Base-by-base conservation (phyloP, 2,329 filamentous ascomycete species). In the Thelonectria olida region DNA sequence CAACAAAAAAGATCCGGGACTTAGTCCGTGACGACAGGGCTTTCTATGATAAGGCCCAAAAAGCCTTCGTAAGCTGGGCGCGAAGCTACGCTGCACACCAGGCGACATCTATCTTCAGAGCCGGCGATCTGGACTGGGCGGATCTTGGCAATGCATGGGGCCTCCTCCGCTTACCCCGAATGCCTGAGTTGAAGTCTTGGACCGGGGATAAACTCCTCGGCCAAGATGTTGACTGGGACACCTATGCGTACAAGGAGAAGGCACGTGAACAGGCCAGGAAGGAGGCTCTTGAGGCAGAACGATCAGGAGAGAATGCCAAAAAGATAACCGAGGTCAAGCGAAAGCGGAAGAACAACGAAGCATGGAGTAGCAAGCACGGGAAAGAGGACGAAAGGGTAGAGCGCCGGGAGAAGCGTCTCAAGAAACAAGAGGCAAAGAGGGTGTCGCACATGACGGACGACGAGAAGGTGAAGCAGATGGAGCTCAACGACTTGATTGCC, bases 51-150 rank as follows among this genome's bases (percentile, higher is more conserved):
- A 96, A 97, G 72, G 93, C 91, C 1, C 93, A 97, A 73, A 89
- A 90, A 63, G 96, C 90, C 1, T 98, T 99, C 70, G 95, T 98
- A 20, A 95, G 91, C 73, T 98, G 93, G 92, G 88, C 97, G 1
- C 88, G 93, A 73, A 91, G 92, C 67, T 98, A 98, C 79, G 91
- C 88, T 73, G 96, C 96, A 72, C 96, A 98, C 72, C 89, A 94
- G 67, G 93, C 95, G 1, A 90, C 88, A 61, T 96, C 93, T 72
- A 98, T 99, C 67, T 99, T 99, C 81, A 88, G 91, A 10, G 82
- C 93, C 2, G 76, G 84, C 3, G 93, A 96, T 71, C 83, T 97
- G 15, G 90, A 97, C 75, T 99, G 96, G 96, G 80, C 85, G 5
- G 90, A 93, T 54, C 83, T 96, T 1, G 95, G 89, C 1, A 83